Base-by-base conservation (phyloP, 2,329 filamentous ascomycete species). In the Monosporascus sp. region DNA sequence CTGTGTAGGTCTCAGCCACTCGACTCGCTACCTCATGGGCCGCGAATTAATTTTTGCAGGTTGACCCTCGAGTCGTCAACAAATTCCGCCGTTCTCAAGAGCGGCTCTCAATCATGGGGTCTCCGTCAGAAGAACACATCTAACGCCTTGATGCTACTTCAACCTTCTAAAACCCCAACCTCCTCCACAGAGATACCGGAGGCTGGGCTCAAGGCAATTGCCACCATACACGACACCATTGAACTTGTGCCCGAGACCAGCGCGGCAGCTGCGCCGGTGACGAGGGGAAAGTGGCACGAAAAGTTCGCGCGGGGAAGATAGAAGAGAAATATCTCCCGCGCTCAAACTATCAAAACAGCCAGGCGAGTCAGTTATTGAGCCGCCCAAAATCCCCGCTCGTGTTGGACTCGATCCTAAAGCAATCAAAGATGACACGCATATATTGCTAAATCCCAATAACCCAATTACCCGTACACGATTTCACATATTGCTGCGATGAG, bases 101-200 rank as follows among this genome's bases (percentile, higher is more conserved):
- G 77, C 1, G 76, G 75, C 3, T 67, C 72, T 51, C 78, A 76
- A 60, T 79, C 76, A 17, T 87, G 84, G 69, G 75, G 76, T 6
- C 74, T 87, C 47, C 81, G 80, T 31, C 84, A 86, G 63, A 86
- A 86, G 66, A 86, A 86, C 66, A 86, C 84, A 0, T 87, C 84
- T 46, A 87, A 87, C 64, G 79, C 80, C n/a, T 73, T 87, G 47
- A 79, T 86, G 61, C 66, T 87, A 3, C 71, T 86, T 34, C 65
- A 71, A 26, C 70, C 65, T 8, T 63, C 61, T 27, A 53, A 62
- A n/a, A 52, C 49, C 7, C 52, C 49, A 36, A n/a, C 43, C 27
- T 27, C 48, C 19, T 49, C 51, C 41, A 50, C 57, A 19, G 58
- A 59, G 27, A 66, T 67, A 11, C 60, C 69, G 7, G 64, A 69